Base-by-base conservation (phyloP, 2,329 filamentous ascomycete genomes). In the Calonectria pauciramosa region DNA sequence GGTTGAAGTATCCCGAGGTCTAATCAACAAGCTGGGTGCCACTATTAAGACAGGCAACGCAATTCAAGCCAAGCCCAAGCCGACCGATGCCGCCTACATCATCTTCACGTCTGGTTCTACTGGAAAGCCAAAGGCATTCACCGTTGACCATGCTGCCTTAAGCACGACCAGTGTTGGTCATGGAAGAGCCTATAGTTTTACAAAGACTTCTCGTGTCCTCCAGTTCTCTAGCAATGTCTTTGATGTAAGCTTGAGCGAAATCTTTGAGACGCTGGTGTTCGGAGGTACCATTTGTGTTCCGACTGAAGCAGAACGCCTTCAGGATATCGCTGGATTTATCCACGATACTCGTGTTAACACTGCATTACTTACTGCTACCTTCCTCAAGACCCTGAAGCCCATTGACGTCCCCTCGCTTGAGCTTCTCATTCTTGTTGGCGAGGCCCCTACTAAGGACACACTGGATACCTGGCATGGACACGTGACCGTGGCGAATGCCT, bases 101-200 rank as follows among this genome's bases (percentile, higher is more conserved):
- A 87, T 90, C 77, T 91, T 90, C 79, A 91, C 90, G 9, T 91
- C 89, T 2, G 90, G 90, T 26, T 90, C 87, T 38, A 91, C 90
- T 0, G 90, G 90, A 14, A 84, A 84, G 23, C 90, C 90, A 0
- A 91, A 91, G 80, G 89, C 89, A 30, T 88, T 90, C 28, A 84
- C 88, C 20, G 68, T 82, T 14, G 38, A 41, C 18, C 75, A 77
- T 18, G 13, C n/a, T 1, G 66, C 52, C 20, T 26, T 70, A 1
- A 49, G 64, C 14, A 38, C 70, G 14, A 70, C 69, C 5, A 64
- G 41, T 49, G 18, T 68, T 47, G 47, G 70, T 63, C 49, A 51
- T 13, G 8, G 60, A 41, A 28, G 51, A 18, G 60, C 44, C 20
- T 52, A 54, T n/a, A 60, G 32, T 54, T 28, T 75, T 38, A n/a